A percentile compares a stretch with the other conserved stretches of the same genome.
Conservation (phyloP, 75 land plant species). For the Ceratopteris richardii region DNA sequence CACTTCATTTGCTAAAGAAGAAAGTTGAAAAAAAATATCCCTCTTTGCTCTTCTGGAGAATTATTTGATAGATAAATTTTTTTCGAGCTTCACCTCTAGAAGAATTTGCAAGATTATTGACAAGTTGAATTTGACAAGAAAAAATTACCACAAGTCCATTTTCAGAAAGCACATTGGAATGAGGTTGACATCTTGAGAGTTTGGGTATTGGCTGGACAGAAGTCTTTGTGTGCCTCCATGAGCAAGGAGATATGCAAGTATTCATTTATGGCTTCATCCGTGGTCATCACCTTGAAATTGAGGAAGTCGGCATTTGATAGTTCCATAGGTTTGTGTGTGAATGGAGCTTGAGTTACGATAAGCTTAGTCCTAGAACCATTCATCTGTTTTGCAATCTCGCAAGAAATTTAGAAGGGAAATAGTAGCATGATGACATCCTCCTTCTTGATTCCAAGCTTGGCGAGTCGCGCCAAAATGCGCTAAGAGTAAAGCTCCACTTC, state of each 20-base stretch:
- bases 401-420: conserved; percentile 60
- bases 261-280: not conserved
- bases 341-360: conserved; percentile 38
- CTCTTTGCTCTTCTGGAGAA: too few species aligned
- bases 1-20: too few species aligned
- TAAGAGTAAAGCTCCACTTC: conserved; percentile 34
- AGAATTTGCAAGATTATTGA: too few species aligned
- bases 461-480: conserved; percentile 40
- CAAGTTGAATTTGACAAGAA: too few species aligned
- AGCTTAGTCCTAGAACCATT: conserved; percentile 28
- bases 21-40: too few species aligned
- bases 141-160: too few species aligned
- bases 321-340: conserved; percentile 37
- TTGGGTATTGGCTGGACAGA: too few species aligned
- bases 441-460: conserved; percentile 25
- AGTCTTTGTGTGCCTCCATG: conserved; percentile 5
- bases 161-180: too few species aligned
- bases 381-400: conserved; percentile 56
- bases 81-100: too few species aligned
- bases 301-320: conserved; percentile 16
- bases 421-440: conserved; percentile 67
- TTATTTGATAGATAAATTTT: too few species aligned
- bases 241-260: conserved; percentile 26
- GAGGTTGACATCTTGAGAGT: too few species aligned
- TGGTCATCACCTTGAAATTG: conserved; percentile 20